Percentiles rank a stretch among this genome's conserved stretches.
phyloP scores from a whole-genome alignment of 2,329 filamentous ascomycete genomes.

The Pestalotiopsis sp. region DNA sequence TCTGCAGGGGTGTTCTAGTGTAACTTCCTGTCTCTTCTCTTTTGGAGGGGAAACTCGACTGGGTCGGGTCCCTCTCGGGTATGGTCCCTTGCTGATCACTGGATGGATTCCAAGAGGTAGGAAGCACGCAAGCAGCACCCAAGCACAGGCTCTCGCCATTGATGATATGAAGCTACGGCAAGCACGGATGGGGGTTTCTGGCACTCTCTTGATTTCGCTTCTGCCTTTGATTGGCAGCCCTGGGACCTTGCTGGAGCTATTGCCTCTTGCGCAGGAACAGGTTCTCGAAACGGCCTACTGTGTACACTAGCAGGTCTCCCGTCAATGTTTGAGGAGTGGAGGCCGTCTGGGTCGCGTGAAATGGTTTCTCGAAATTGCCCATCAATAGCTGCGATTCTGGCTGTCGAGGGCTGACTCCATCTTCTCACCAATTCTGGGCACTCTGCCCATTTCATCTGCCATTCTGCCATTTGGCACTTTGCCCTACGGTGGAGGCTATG shows the following conservation, averaged over 20 bases:
- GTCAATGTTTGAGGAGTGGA: constrained; percentile 3
- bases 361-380: constrained; percentile 3
- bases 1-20: background rate
- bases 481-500: background rate
- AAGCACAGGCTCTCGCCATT: background rate
- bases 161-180: background rate
- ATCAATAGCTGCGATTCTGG: constrained; percentile 5
- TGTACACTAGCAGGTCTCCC: background rate
- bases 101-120: too few relatives aligned
- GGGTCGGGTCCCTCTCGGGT: too few relatives aligned
- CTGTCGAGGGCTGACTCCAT: background rate
- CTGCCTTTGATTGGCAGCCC: constrained; percentile 1
- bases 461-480: background rate
- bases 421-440: background rate
- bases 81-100: too few relatives aligned
- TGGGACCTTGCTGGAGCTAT: background rate
- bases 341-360: background rate
- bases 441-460: background rate
- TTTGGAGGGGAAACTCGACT: too few relatives aligned
- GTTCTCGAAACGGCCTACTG: background rate
- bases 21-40: background rate
- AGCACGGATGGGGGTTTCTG: constrained; percentile 6
- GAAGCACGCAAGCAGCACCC: too few relatives aligned
- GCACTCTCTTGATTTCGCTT: too few relatives aligned
- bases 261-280: constrained; percentile 7